Percentiles rank a stretch among this genome's conserved stretches.
These are phyloP conservation scores for Hypoxylon lenormandii DNA, from an alignment of 495 filamentous ascomycete species.

Conservation along the genomic window DNA sequence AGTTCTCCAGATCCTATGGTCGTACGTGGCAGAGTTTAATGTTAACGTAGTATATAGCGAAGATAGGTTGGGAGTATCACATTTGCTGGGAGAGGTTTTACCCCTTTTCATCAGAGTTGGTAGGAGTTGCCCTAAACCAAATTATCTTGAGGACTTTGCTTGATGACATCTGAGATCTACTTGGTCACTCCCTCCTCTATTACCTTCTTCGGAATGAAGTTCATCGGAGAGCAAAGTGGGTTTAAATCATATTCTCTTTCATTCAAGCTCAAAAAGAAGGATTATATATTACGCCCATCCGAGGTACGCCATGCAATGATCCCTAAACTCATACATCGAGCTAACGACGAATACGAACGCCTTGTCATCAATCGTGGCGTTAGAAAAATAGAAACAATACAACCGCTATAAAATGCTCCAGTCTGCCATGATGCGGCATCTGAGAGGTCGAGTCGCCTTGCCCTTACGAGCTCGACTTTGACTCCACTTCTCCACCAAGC, in stretches of 20 bases:
- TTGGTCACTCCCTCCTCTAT: too few relatives aligned
- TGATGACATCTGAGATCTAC: too few relatives aligned
- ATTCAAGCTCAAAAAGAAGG: conserved; percentile 5
- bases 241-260: neutral
- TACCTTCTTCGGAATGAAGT: too few relatives aligned
- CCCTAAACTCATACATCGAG: conserved; percentile 19
- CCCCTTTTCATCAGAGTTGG: too few relatives aligned
- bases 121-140: too few relatives aligned
- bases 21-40: conserved; percentile 29
- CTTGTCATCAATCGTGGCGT: conserved; percentile 38
- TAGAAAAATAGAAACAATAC: conserved; percentile 11
- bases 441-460: too few relatives aligned
- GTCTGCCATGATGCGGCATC: conserved; percentile 2
- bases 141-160: too few relatives aligned
- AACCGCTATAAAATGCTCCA: neutral
- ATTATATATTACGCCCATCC: conserved; percentile 23
- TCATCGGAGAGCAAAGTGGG: neutral
- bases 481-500: conserved; percentile 62
- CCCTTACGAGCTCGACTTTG: conserved; percentile 27
- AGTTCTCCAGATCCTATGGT: conserved; percentile 41
- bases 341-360: conserved; percentile 37
- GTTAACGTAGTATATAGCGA: too few relatives aligned
- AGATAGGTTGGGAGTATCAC: too few relatives aligned
- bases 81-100: too few relatives aligned
- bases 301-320: conserved; percentile 44